Evolutionary conservation across 257 asterid species (phyloP).

Genomic region (Lantana camara): DNA sequence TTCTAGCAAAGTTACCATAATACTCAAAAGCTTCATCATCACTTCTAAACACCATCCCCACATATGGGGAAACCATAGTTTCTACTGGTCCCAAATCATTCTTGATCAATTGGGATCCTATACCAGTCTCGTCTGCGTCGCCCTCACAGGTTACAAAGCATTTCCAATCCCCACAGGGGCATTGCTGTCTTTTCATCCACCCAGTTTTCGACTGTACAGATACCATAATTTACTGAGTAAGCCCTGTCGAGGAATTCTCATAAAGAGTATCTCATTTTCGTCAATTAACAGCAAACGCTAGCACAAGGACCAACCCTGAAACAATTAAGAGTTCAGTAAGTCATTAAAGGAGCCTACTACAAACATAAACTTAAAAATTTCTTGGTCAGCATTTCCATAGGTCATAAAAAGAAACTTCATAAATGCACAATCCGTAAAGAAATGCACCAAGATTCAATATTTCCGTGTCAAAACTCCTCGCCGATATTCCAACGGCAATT

Average conservation of each 20-base stretch:
- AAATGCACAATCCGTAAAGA: background rate
- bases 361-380: background rate
- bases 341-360: conserved; percentile 8
- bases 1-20: conserved; percentile 66
- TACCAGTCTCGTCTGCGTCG: conserved; percentile 40
- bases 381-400: conserved; percentile 1
- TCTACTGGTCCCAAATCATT: conserved; percentile 38
- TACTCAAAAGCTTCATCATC: conserved; percentile 61
- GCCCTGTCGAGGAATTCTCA: conserved; percentile 11
- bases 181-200: conserved; percentile 68
- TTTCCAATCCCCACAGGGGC: conserved; percentile 83
- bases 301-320: conserved; percentile 25
- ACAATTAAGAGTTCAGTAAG: conserved; percentile 7
- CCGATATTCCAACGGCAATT: background rate
- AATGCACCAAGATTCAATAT: conserved; percentile 15
- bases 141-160: conserved; percentile 55
- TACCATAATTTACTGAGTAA: conserved; percentile 41
- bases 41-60: conserved; percentile 66
- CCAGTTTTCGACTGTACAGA: conserved; percentile 44
- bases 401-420: background rate
- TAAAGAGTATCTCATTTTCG: background rate
- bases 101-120: conserved; percentile 41
- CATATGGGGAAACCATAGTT: conserved; percentile 52
- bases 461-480: conserved; percentile 1
- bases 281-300: conserved; percentile 4